These are phyloP conservation scores for Globisporangium nagaii DNA, from an alignment of 352 stramenopile genomes.

Conservation along the genomic window DNA sequence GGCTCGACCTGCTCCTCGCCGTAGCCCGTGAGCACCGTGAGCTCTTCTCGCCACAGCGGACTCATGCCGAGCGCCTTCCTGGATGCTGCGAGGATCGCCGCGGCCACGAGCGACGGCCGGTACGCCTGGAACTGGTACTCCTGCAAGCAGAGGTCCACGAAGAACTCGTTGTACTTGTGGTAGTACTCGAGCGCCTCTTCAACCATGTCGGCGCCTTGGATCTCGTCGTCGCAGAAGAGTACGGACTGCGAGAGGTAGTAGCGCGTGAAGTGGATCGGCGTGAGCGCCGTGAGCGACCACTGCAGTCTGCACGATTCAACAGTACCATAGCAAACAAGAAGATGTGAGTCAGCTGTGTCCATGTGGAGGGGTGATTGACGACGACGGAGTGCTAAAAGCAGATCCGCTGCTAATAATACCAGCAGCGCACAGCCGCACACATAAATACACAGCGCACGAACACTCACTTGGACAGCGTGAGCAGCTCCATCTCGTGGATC, in stretches of 20 bases:
- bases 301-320: conserved; percentile 37
- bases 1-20: conserved; percentile 69
- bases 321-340: conserved; percentile 4
- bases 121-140: conserved; percentile 84
- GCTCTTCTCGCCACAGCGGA: conserved; percentile 77
- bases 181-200: conserved; percentile 78
- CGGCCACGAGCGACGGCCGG: conserved; percentile 72
- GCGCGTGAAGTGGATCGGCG: conserved; percentile 74
- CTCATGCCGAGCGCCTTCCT: conserved; percentile 74
- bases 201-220: conserved; percentile 65
- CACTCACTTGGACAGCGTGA: conserved; percentile 46
- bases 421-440: too few relatives aligned
- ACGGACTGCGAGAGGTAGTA: conserved; percentile 77
- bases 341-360: conserved; percentile 9
- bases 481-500: conserved; percentile 71
- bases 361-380: too few relatives aligned
- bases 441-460: too few relatives aligned
- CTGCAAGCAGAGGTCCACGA: conserved; percentile 80
- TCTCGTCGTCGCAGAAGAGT: conserved; percentile 72
- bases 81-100: conserved; percentile 67
- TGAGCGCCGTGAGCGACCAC: conserved; percentile 66
- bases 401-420: too few relatives aligned
- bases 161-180: conserved; percentile 83
- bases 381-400: too few relatives aligned
- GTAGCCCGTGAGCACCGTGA: conserved; percentile 79